Conservation (phyloP, 805 yeast species). For the Torulaspora microellipsoides region DNA sequence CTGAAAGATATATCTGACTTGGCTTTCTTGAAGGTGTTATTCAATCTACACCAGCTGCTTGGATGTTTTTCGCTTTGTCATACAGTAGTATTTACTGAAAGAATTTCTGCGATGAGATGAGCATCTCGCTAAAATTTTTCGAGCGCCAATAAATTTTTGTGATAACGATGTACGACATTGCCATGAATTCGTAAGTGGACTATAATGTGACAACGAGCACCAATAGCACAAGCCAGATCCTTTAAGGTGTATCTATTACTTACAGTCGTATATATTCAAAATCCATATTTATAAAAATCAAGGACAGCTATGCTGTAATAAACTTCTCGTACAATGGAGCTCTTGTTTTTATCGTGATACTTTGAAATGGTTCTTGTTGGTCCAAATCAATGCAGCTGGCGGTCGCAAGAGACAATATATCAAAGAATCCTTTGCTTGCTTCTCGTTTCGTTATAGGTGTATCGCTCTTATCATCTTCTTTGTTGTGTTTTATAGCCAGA, state of each 20-base stretch:
- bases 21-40: no score
- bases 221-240: neutral
- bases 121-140: conserved; percentile 7
- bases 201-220: neutral
- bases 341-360: conserved; percentile 48
- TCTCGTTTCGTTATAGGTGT: conserved; percentile 18
- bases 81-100: no score
- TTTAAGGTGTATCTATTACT: no score
- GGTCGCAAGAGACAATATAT: conserved; percentile 75
- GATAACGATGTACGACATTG: conserved; percentile 5
- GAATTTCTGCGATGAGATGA: conserved; percentile 1
- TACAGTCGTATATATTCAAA: no score
- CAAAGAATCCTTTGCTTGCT: conserved; percentile 56
- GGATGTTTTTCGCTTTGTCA: no score
- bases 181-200: neutral
- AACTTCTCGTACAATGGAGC: conserved; percentile 36
- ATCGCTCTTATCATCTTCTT: neutral
- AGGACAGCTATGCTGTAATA: conserved; percentile 13
- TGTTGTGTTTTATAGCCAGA: conserved; percentile 7
- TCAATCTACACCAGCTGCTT: no score
- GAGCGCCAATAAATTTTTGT: neutral
- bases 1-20: no score
- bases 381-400: conserved; percentile 60
- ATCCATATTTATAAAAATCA: no score
- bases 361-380: conserved; percentile 59